Conservation (phyloP, 2,329 filamentous ascomycete species). For the Decorospora gaudefroyi region DNA sequence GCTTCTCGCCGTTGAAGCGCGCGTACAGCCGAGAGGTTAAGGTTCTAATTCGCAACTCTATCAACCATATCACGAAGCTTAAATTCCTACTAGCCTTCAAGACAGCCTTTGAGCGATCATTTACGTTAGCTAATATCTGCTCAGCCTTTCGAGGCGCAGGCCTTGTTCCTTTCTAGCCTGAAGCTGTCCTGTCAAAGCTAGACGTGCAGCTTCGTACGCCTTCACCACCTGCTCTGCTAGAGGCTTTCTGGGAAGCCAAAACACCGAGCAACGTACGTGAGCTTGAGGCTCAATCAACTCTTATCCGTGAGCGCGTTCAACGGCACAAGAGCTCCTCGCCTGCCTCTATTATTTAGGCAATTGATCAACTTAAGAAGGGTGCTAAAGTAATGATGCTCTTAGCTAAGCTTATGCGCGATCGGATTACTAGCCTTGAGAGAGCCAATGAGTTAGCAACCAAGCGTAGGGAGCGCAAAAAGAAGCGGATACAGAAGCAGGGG, state of each 20-base stretch:
- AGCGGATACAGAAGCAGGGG: too few relatives aligned
- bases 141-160: slow-evolving; percentile 40
- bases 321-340: too few relatives aligned
- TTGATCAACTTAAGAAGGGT: too few relatives aligned
- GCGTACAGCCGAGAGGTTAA: slow-evolving; percentile 39
- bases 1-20: slow-evolving; percentile 46
- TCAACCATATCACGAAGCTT: slow-evolving; percentile 35
- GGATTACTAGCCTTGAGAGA: too few relatives aligned
- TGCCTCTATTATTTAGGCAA: too few relatives aligned
- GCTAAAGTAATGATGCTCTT: too few relatives aligned
- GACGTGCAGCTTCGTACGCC: slow-evolving; percentile 17
- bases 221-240: slow-evolving; percentile 2
- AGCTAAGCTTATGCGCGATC: too few relatives aligned
- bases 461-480: too few relatives aligned
- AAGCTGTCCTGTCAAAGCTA: slow-evolving; percentile 40
- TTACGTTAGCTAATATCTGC: slow-evolving; percentile 37
- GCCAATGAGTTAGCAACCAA: too few relatives aligned
- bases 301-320: too few relatives aligned
- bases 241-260: slow-evolving; percentile 6
- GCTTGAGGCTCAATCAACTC: slow-evolving; percentile 12
- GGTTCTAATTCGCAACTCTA: slow-evolving; percentile 31
- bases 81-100: slow-evolving; percentile 26
- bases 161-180: slow-evolving; percentile 39
- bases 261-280: slow-evolving; percentile 14
- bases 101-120: slow-evolving; percentile 29